These are phyloP conservation scores for Russula sp. DNA, from an alignment of 768 basidiomycete species.

Conservation along the genomic window DNA sequence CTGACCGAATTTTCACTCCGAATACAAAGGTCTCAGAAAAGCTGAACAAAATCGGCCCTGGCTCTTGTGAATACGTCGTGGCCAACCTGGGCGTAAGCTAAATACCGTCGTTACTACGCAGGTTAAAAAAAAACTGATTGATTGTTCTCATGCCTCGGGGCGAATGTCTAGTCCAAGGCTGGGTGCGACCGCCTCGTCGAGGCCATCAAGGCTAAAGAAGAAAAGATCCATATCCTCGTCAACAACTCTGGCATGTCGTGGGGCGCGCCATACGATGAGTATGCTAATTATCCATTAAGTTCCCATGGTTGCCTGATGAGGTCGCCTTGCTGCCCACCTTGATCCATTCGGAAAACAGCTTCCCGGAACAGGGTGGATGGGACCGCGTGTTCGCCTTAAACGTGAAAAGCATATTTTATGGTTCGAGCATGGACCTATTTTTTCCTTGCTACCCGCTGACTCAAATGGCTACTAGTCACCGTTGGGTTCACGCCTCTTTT, in stretches of 20 bases:
- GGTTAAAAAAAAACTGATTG: neutral
- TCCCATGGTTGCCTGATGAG: neutral
- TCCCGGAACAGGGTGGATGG: constrained; percentile 84
- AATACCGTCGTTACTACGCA: neutral
- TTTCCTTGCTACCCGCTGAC: constrained; percentile 1
- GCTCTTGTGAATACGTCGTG: constrained; percentile 67
- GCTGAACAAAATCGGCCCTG: constrained; percentile 58
- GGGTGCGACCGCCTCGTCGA: constrained; percentile 72
- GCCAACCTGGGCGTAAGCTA: constrained; percentile 67
- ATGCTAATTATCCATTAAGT: constrained; percentile 3
- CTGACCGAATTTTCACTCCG: constrained; percentile 41
- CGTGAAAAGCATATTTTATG: constrained; percentile 82
- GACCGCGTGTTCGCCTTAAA: constrained; percentile 80
- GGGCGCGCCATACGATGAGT: constrained; percentile 65
- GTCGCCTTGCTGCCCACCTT: neutral
- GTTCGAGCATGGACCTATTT: constrained; percentile 41
- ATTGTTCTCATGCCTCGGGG: neutral
- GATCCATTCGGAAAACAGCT: constrained; percentile 33
- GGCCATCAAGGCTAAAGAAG: constrained; percentile 66
- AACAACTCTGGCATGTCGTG: constrained; percentile 82
- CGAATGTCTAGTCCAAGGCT: constrained; percentile 55
- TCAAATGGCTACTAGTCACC: constrained; percentile 48
- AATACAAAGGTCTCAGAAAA: constrained; percentile 41
- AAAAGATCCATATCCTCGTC: constrained; percentile 75
- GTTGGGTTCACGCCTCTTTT: constrained; percentile 60